These are phyloP conservation scores for Phytophthora cactorum DNA, from an alignment of 352 stramenopile species.

Conservation along the genomic window DNA sequence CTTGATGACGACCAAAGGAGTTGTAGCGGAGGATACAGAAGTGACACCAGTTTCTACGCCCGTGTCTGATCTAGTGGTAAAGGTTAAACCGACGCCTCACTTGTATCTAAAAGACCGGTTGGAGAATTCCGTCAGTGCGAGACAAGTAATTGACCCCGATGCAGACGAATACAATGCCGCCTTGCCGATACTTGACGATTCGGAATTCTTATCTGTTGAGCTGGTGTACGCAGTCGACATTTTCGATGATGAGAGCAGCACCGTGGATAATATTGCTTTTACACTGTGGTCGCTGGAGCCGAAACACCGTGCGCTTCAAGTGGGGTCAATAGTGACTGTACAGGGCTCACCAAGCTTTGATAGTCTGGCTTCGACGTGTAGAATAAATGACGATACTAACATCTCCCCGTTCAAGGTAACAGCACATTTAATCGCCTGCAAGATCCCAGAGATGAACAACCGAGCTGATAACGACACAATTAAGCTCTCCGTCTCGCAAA, in stretches of 20 bases:
- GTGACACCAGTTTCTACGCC: neutral
- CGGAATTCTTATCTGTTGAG: constrained; percentile 21
- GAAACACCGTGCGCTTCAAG: constrained; percentile 27
- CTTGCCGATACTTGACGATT: constrained; percentile 20
- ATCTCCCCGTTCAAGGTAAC: constrained; percentile 25
- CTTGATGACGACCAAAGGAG: constrained; percentile 38
- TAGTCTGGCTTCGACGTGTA: constrained; percentile 18
- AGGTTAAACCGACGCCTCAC: constrained; percentile 22
- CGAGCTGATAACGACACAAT: neutral
- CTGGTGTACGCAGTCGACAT: constrained; percentile 18
- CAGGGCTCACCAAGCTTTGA: constrained; percentile 32
- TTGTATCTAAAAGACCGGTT: constrained; percentile 33
- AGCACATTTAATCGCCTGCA: constrained; percentile 28
- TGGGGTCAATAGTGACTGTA: constrained; percentile 30
- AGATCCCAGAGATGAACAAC: constrained; percentile 21
- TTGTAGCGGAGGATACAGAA: neutral
- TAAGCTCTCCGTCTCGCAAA: constrained; percentile 36
- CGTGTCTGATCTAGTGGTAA: neutral
- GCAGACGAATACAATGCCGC: constrained; percentile 42
- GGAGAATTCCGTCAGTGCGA: constrained; percentile 23
- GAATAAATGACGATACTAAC: constrained; percentile 16
- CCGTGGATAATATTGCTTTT: constrained; percentile 15
- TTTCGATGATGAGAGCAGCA: constrained; percentile 10
- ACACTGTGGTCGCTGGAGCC: constrained; percentile 32
- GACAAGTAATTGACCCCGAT: constrained; percentile 36